phyloP scores from a whole-genome alignment of 306 rosid genomes.

The Trifolium fragiferum region DNA sequence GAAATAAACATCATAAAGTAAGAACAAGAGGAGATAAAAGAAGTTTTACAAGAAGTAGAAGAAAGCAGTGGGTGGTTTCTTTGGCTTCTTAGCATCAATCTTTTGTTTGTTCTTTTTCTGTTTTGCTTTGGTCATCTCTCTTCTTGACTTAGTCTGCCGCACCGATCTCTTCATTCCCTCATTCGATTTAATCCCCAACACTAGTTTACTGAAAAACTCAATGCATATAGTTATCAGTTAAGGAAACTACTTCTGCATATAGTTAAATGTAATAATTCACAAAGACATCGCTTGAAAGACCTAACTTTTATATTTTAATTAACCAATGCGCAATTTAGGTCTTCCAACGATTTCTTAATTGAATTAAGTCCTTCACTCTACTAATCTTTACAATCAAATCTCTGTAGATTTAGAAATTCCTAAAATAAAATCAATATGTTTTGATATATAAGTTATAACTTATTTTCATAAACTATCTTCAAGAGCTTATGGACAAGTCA shows the following conservation, averaged over 20 bases:
- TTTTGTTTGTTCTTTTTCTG: conserved; percentile 62
- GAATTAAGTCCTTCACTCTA: background rate
- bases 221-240: conserved; percentile 19
- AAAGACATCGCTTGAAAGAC: too few relatives aligned
- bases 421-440: background rate
- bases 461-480: too few relatives aligned
- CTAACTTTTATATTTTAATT: too few relatives aligned
- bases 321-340: background rate
- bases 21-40: conserved; percentile 14
- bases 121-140: conserved; percentile 58
- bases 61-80: conserved; percentile 99
- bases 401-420: background rate
- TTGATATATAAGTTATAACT: too few relatives aligned
- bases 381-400: background rate
- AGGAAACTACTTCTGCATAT: conserved; percentile 28
- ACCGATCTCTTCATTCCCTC: conserved; percentile 49
- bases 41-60: conserved; percentile 81
- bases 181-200: conserved; percentile 55
- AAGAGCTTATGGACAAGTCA: too few relatives aligned
- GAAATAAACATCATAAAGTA: conserved; percentile 20
- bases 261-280: conserved; percentile 18
- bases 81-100: conserved; percentile 81
- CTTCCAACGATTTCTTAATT: background rate
- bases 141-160: conserved; percentile 41
- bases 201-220: conserved; percentile 59